phyloP scores from a whole-genome alignment of 495 filamentous ascomycete genomes.

The Xylaria cubensis region DNA sequence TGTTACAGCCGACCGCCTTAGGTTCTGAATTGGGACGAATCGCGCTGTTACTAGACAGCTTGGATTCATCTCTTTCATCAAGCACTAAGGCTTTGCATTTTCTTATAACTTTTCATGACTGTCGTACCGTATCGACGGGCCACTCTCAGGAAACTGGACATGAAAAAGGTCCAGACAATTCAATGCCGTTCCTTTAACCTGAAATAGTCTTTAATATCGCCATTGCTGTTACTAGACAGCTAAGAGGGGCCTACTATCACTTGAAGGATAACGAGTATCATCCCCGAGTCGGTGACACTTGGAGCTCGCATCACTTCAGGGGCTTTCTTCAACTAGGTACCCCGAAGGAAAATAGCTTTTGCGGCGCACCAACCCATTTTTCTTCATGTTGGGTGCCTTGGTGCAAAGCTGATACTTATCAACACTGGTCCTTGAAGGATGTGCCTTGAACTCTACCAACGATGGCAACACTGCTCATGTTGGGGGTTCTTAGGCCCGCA shows the following conservation, averaged over 20 bases:
- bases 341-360: background rate
- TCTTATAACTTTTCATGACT: background rate
- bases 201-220: background rate
- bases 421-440: constrained; percentile 24
- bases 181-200: constrained; percentile 19
- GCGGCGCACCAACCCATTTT: background rate
- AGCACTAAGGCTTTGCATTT: background rate
- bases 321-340: background rate
- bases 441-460: constrained; percentile 43
- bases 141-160: background rate
- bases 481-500: constrained; percentile 42
- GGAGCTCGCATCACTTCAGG: background rate
- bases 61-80: background rate
- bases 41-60: constrained; percentile 30
- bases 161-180: background rate
- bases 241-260: constrained; percentile 14
- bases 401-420: background rate
- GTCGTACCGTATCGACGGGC: background rate
- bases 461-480: constrained; percentile 40
- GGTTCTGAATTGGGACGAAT: background rate
- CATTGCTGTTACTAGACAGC: constrained; percentile 43
- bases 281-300: background rate
- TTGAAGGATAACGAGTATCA: background rate
- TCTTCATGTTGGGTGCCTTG: background rate
- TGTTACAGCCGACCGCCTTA: background rate